Conservation (phyloP, 2,329 filamentous ascomycete genomes). For the Phialophora expanda region DNA sequence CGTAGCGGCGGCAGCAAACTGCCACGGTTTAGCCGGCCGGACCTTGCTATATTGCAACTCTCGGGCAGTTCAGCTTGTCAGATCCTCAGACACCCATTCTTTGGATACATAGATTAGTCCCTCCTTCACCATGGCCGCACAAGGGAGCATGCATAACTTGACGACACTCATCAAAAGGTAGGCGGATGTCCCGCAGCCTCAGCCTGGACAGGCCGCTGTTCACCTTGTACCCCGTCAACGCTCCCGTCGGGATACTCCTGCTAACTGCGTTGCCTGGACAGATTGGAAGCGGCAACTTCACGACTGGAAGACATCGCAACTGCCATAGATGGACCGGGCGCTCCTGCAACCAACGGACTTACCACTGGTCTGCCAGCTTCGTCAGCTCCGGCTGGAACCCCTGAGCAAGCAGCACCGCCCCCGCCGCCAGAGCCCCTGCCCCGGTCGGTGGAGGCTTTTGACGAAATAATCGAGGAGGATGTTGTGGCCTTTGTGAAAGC, state of each 20-base stretch:
- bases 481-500: constrained; percentile 78
- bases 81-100: constrained; percentile 17
- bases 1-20: neutral
- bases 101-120: constrained; percentile 17
- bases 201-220: constrained; percentile 53
- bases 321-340: constrained; percentile 61
- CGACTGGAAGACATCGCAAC: constrained; percentile 95
- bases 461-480: constrained; percentile 73
- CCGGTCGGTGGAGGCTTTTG: constrained; percentile 84
- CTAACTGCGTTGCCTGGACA: constrained; percentile 49
- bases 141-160: constrained; percentile 84
- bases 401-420: constrained; percentile 47
- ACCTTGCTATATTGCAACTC: constrained; percentile 14
- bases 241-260: neutral
- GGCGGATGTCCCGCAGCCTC: constrained; percentile 43
- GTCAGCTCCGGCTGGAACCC: constrained; percentile 42
- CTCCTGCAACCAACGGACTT: constrained; percentile 45
- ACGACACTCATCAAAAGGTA: constrained; percentile 98
- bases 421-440: constrained; percentile 66
- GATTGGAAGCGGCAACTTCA: constrained; percentile 95
- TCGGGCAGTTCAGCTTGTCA: constrained; percentile 23
- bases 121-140: constrained; percentile 33
- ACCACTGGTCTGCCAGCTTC: constrained; percentile 44
- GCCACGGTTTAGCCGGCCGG: constrained; percentile 16
- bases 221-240: neutral